A percentile compares a stretch with the other conserved stretches of the same genome.
Conservation (phyloP, 192 early-diverging fungal species). For the Glomus cerebriforme region DNA sequence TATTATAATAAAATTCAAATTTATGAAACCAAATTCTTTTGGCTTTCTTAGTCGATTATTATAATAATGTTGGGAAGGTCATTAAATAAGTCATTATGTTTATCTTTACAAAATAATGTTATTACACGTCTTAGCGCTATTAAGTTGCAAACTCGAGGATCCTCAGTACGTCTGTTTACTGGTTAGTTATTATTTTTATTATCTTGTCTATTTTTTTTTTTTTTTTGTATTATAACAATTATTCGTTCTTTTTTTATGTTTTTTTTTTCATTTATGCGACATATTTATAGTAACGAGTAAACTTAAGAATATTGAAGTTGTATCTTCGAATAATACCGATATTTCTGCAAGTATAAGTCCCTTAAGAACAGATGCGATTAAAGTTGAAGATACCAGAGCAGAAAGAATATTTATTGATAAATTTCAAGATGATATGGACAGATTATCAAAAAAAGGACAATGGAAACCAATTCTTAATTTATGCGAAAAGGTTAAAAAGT, state of each 20-base stretch:
- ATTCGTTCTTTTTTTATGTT: neutral
- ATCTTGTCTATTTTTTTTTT: neutral
- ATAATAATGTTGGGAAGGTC: neutral
- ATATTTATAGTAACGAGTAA: neutral
- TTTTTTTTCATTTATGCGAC: neutral
- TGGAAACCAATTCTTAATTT: neutral
- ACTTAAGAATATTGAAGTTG: neutral
- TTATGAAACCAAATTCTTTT: neutral
- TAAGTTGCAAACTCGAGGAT: neutral
- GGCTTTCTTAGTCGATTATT: neutral
- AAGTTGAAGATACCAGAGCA: neutral
- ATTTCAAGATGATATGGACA: neutral
- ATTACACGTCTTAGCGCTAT: neutral
- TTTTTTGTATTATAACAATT: too few species aligned
- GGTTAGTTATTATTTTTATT: neutral
- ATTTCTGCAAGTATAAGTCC: neutral
- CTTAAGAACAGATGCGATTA: too few species aligned
- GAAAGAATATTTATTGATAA: neutral
- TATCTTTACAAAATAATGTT: neutral
- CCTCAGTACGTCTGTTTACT: neutral
- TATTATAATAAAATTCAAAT: too few species aligned
- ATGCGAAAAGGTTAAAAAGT: neutral
- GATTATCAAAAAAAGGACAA: neutral
- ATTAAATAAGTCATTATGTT: neutral
- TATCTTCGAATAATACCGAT: neutral